Evolutionary conservation across 2,329 filamentous ascomycete genomes (phyloP), one percentile per base, ranked within the genome.

Genomic region (Plectosphaerella sp.): DNA sequence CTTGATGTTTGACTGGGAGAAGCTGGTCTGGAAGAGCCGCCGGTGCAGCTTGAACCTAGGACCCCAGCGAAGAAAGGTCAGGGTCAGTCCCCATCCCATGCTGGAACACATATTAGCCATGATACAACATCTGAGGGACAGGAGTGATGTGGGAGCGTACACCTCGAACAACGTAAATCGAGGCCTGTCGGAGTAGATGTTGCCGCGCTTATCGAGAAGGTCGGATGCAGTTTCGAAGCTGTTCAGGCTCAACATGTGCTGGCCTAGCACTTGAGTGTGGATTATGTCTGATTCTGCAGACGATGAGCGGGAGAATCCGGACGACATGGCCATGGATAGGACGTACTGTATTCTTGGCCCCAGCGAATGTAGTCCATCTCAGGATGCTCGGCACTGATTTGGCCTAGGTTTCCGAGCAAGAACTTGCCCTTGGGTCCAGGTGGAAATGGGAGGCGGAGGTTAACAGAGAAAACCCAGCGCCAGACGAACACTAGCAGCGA

Each of bases 271-370:
- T 35, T 58, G 60, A 28, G 66, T 57, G 43, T 66, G 58, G 22
- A 68, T 67, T 5, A 68, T 52, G 52, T 68, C 65, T 11, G 65
- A 67, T 18, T 60, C 62, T 66, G 28, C 3, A 4, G 14, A 15
- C 14, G 5, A 22, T 43, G 20, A 33, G 16, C 20, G 4, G 28
- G 28, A 33, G 6, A 20, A 22, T 43, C 28, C 28, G 4, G 28
- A 33, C 28, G 28, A 7, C 8, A 3, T 5, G 28, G 11, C 11
- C 28, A 33, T 9, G 28, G 8, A 33, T 25, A 35, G n/a, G 12
- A 50, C 56, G 52, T 20, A 90, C 86, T 67, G 89, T 87, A 63
- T 89, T 53, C 46, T 33, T 53, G 50, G 18, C 54, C 55, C 56
- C 56, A 58, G 47, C 56, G 42, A 6, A 53, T 49, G 45, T 58